Evolutionary conservation across 2,329 filamentous ascomycete genomes (phyloP).

Genomic region (Fusarium xyrophilum): DNA sequence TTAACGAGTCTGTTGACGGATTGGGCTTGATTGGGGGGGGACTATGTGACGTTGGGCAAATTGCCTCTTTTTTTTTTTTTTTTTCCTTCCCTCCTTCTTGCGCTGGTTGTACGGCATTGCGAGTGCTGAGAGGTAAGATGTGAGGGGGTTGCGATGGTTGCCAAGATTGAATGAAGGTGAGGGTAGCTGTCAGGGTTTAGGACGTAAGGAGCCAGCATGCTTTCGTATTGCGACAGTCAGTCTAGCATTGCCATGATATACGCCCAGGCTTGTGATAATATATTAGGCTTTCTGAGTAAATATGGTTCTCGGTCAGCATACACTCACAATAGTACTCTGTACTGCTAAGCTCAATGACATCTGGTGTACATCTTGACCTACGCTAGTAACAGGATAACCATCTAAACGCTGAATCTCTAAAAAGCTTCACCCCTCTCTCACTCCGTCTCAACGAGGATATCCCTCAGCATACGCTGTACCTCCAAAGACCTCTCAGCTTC

Average conservation of each 20-base stretch:
- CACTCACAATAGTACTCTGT: too few species aligned
- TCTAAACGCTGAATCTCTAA: neutral
- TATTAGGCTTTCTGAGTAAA: neutral
- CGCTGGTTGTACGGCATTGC: conserved; percentile 8
- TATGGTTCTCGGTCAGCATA: too few species aligned
- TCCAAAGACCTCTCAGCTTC: conserved; percentile 54
- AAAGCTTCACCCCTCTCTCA: neutral
- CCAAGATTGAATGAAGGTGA: neutral
- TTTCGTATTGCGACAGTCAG: neutral
- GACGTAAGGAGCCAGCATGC: neutral
- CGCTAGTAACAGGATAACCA: neutral
- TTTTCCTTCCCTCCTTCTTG: too few species aligned
- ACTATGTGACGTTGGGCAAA: conserved; percentile 29
- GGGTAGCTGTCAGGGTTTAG: neutral
- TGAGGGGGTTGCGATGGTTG: neutral
- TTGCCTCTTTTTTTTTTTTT: neutral
- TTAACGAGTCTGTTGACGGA: conserved; percentile 25
- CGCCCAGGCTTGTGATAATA: neutral
- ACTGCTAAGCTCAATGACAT: neutral
- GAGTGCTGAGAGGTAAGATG: neutral
- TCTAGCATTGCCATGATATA: neutral
- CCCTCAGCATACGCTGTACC: conserved; percentile 53
- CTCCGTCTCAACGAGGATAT: conserved; percentile 45
- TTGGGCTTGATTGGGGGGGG: conserved; percentile 3
- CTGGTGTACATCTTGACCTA: neutral